Conservation (phyloP, 805 yeast species). For the Metschnikowia kunwiensis region DNA sequence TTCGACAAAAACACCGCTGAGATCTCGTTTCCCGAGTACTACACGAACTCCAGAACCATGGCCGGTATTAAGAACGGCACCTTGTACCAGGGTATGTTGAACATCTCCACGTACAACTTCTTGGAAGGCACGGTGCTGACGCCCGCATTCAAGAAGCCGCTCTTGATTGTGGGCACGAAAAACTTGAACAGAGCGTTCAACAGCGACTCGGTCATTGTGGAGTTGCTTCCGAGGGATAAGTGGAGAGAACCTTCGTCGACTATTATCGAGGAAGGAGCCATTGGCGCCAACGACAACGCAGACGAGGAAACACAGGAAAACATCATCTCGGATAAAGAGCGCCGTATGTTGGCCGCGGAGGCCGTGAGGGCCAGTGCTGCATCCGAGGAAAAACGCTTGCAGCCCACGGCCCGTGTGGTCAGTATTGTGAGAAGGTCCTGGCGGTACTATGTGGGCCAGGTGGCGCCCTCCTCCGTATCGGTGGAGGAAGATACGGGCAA, state of each 20-base stretch:
- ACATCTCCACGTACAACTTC: slow-evolving; percentile 80
- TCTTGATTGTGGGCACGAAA: slow-evolving; percentile 77
- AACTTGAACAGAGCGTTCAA: slow-evolving; percentile 87
- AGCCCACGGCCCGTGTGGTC: slow-evolving; percentile 93
- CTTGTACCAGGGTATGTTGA: slow-evolving; percentile 78
- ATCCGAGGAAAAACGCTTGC: slow-evolving; percentile 46
- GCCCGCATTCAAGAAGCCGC: slow-evolving; percentile 72
- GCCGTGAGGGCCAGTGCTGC: slow-evolving; percentile 58
- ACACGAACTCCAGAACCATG: slow-evolving; percentile 74
- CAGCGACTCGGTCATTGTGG: slow-evolving; percentile 89
- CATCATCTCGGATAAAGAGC: slow-evolving; percentile 63
- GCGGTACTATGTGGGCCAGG: slow-evolving; percentile 94
- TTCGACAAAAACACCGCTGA: slow-evolving; percentile 44
- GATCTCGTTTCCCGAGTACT: slow-evolving; percentile 70
- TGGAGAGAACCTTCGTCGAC: slow-evolving; percentile 87
- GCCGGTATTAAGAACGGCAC: slow-evolving; percentile 90
- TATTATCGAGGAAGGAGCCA: slow-evolving; percentile 69
- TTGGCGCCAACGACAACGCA: slow-evolving; percentile 58
- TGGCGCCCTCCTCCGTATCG: slow-evolving; percentile 70
- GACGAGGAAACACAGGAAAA: slow-evolving; percentile 52
- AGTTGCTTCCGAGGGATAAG: slow-evolving; percentile 74
- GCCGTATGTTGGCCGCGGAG: slow-evolving; percentile 70
- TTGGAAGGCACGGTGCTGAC: slow-evolving; percentile 81
- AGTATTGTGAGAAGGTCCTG: slow-evolving; percentile 87
- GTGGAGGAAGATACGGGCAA: slow-evolving; percentile 52